Evolutionary conservation across 345 rosid genomes (phyloP), one percentile per base, ranked within the genome.

Genomic region (Pugionium dolabratum): DNA sequence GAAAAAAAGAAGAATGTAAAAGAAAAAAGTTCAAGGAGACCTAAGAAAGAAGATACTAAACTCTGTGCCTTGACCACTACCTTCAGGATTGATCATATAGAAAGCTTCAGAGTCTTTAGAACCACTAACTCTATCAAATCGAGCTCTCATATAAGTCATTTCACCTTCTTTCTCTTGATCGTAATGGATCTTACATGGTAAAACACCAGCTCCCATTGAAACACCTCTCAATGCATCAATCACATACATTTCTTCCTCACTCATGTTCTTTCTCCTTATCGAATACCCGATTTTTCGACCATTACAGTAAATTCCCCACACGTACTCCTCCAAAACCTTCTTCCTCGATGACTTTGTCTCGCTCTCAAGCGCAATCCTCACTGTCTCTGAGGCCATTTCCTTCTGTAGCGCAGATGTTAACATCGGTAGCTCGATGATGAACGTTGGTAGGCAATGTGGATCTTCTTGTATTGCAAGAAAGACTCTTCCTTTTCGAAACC

Each of bases 131-230:
- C 92, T 79, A 34, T 93, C 96, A 55, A 93, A 93, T 59, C 97
- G 76, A 7, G 90, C 97, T 71, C 98, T 86, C 79, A 93, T 88
- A 63, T 88, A 93, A 1, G 98, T 90, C 80, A 93, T 70, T 82
- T 59, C 98, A 42, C 83, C 83, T 9, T 80, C 98, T 4, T 70
- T 67, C 42, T 84, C 94, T 48, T 82, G 87, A 75, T 85, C 82
- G 48, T 77, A 84, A 29, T 72, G 59, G 34, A 79, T 76, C 2
- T 90, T 89, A 58, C 81, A 54, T 0, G 98, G 98, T 53, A 93
- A 84, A 2, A 93, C 97, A 1, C 98, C 98, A 5, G 97, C 98
- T 0, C 98, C 98, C 98, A 93, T 93, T 6, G 97, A 90, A 49
- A 93, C 96, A 2, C 98, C 97, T 50, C 92, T 71, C 34, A 93